Conservation (phyloP, 1,284 basidiomycete species). For the Ganoderma sp. region DNA sequence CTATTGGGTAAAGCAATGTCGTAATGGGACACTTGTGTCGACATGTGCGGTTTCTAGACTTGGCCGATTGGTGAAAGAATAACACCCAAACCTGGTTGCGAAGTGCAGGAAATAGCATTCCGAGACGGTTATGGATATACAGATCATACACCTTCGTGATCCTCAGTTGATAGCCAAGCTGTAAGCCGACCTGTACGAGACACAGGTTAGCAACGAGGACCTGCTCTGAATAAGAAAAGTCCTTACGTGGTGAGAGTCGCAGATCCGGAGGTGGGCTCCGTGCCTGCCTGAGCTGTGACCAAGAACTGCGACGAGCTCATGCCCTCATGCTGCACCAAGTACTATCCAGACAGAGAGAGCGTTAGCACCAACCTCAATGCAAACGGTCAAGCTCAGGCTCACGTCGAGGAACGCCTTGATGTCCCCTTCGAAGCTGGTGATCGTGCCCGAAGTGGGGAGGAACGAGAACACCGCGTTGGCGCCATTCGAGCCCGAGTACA, state of each 20-base stretch:
- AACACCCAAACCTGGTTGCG: neutral
- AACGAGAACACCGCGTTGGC: slow-evolving; percentile 69
- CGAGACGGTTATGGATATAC: neutral
- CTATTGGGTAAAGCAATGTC: too few relatives aligned
- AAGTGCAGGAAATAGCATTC: neutral
- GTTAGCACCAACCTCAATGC: neutral
- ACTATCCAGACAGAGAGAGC: slow-evolving; percentile 43
- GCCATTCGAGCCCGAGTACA: slow-evolving; percentile 64
- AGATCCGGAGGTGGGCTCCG: slow-evolving; percentile 60
- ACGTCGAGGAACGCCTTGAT: slow-evolving; percentile 61
- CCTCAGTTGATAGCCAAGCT: slow-evolving; percentile 48
- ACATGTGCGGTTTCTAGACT: neutral
- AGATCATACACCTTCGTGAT: neutral
- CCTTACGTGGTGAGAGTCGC: slow-evolving; percentile 60
- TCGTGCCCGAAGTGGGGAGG: slow-evolving; percentile 52
- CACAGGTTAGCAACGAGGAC: neutral
- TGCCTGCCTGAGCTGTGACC: slow-evolving; percentile 60
- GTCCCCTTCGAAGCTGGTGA: slow-evolving; percentile 61
- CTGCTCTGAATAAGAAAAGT: neutral
- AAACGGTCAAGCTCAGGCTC: slow-evolving; percentile 20
- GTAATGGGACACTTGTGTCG: too few relatives aligned
- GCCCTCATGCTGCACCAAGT: slow-evolving; percentile 54
- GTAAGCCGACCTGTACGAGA: slow-evolving; percentile 45
- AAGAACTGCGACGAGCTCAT: slow-evolving; percentile 56
- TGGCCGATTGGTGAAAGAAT: neutral